phyloP scores from a whole-genome alignment of 352 stramenopile genomes.

The Phytopythium aichiense region DNA sequence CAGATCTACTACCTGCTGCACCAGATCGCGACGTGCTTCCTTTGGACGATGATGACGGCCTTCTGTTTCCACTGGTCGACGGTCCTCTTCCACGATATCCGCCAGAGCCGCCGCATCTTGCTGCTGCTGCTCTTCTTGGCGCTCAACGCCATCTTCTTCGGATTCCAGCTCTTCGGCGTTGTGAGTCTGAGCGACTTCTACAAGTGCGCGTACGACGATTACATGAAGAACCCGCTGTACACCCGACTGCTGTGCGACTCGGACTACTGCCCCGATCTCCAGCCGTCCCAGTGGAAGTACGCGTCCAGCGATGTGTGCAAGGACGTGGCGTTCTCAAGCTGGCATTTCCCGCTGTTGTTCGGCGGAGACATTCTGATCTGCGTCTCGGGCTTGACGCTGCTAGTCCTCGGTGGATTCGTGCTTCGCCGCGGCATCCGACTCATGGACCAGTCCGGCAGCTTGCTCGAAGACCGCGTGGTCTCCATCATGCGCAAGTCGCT shows the following conservation, averaged over 20 bases:
- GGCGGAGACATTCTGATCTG: constrained; percentile 60
- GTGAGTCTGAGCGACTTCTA: constrained; percentile 74
- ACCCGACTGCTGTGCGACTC: constrained; percentile 55
- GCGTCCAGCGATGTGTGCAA: constrained; percentile 59
- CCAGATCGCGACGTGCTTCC: constrained; percentile 63
- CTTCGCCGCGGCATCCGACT: constrained; percentile 62
- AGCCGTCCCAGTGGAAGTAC: constrained; percentile 81
- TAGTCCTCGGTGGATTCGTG: constrained; percentile 66
- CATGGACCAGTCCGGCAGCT: constrained; percentile 68
- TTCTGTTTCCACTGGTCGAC: constrained; percentile 85
- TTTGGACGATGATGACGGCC: constrained; percentile 85
- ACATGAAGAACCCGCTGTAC: constrained; percentile 82
- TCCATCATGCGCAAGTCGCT: constrained; percentile 78
- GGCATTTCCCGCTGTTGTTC: constrained; percentile 54
- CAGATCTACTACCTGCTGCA: constrained; percentile 76
- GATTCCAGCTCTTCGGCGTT: constrained; percentile 57
- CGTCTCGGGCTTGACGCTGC: constrained; percentile 45
- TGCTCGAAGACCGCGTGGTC: constrained; percentile 71
- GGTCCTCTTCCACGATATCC: constrained; percentile 65
- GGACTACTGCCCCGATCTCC: constrained; percentile 77
- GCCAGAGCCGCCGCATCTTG: constrained; percentile 42
- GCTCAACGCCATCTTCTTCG: constrained; percentile 65
- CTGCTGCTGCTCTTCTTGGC: constrained; percentile 60
- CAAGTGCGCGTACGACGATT: constrained; percentile 86
- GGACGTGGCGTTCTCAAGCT: constrained; percentile 55